These are phyloP conservation scores for Xylariaceae sp. DNA, from an alignment of 2,329 filamentous ascomycete genomes.

Conservation along the genomic window DNA sequence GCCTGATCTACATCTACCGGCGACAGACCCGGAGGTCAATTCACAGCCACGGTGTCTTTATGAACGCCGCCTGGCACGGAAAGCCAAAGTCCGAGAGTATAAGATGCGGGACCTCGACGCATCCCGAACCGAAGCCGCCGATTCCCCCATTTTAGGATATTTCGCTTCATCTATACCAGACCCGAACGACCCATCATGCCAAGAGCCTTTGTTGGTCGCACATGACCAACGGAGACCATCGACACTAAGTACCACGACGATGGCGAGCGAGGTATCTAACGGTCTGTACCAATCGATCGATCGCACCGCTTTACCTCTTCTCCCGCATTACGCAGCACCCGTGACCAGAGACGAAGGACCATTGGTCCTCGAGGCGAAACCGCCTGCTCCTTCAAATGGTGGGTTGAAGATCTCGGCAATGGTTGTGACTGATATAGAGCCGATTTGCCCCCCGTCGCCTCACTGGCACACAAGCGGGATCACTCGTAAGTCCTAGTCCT, in stretches of 20 bases:
- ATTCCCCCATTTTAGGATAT: conserved; percentile 24
- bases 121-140: conserved; percentile 9
- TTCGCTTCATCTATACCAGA: conserved; percentile 13
- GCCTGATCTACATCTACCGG: conserved; percentile 1
- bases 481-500: conserved; percentile 2
- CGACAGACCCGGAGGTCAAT: background rate
- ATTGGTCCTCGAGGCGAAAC: background rate
- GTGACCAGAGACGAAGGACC: no score
- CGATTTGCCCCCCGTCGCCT: conserved; percentile 2
- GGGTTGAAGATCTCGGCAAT: conserved; percentile 15
- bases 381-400: background rate
- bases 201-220: conserved; percentile 6
- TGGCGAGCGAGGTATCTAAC: conserved; percentile 3
- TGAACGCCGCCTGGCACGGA: conserved; percentile 21
- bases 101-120: conserved; percentile 22
- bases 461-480: conserved; percentile 11
- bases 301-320: no score
- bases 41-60: conserved; percentile 15
- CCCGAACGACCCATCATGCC: conserved; percentile 3
- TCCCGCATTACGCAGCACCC: no score
- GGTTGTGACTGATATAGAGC: conserved; percentile 16
- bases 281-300: background rate
- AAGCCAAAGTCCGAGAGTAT: conserved; percentile 21
- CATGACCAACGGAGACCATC: conserved; percentile 6
- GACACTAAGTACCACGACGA: conserved; percentile 2